Evolutionary conservation across 75 land plant species (phyloP).

Genomic region (Cunninghamia lanceolata): DNA sequence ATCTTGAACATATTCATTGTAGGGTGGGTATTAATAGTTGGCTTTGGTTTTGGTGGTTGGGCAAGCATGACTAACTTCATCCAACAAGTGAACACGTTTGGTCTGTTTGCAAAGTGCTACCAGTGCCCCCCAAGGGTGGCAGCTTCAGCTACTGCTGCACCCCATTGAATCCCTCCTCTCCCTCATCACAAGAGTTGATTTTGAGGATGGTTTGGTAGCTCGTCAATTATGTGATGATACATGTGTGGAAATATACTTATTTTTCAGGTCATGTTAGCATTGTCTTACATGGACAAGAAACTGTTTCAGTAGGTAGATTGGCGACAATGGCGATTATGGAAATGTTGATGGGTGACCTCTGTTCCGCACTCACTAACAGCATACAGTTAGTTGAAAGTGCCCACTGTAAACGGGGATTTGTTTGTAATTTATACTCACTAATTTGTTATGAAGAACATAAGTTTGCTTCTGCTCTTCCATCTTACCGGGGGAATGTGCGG

Average conservation of each 20-base stretch:
- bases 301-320: slow-evolving; percentile 8
- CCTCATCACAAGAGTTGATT: slow-evolving; percentile 9
- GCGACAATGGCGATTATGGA: neutral
- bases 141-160: neutral
- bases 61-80: slow-evolving; percentile 28
- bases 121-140: slow-evolving; percentile 19
- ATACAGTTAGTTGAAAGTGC: slow-evolving; percentile 4
- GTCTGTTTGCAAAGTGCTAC: slow-evolving; percentile 27
- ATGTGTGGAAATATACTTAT: slow-evolving; percentile 4
- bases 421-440: slow-evolving; percentile 14
- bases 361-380: slow-evolving; percentile 6
- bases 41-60: slow-evolving; percentile 37
- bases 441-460: slow-evolving; percentile 7
- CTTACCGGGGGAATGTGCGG: neutral
- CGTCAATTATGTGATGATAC: slow-evolving; percentile 2
- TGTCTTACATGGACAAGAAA: neutral
- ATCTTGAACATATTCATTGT: slow-evolving; percentile 25
- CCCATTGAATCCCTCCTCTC: neutral
- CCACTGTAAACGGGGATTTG: slow-evolving; percentile 11
- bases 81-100: slow-evolving; percentile 20
- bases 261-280: neutral
- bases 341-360: slow-evolving; percentile 7
- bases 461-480: slow-evolving; percentile 16
- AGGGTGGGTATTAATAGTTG: slow-evolving; percentile 23
- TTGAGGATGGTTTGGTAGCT: neutral